These are phyloP conservation scores for Linnemannia zychae DNA, from an alignment of 192 early-diverging fungal genomes.

Conservation along the genomic window DNA sequence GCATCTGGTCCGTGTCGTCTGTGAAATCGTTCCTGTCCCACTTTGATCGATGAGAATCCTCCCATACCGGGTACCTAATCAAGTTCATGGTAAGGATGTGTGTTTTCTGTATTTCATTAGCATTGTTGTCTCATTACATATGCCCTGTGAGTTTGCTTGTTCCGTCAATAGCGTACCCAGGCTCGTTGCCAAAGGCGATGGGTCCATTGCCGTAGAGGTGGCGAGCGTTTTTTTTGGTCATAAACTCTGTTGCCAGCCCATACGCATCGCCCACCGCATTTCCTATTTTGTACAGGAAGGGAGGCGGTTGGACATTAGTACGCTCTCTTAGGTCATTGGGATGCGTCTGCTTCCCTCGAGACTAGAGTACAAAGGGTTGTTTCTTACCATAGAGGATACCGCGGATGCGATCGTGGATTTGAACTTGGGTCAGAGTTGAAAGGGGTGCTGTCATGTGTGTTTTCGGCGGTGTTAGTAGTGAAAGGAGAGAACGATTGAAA, in stretches of 20 bases:
- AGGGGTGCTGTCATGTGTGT: not conserved
- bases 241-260: conserved; percentile 75
- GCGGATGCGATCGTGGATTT: conserved; percentile 32
- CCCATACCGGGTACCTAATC: conserved; percentile 42
- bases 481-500: not conserved
- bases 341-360: too few species aligned
- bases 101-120: not conserved
- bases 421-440: conserved; percentile 19
- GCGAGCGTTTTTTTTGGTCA: conserved; percentile 58
- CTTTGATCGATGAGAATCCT: conserved; percentile 57
- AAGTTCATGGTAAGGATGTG: not conserved
- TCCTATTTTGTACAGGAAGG: conserved; percentile 41
- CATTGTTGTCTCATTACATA: conserved; percentile 18
- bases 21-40: conserved; percentile 64
- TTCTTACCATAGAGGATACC: conserved; percentile 30
- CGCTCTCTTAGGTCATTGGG: too few species aligned
- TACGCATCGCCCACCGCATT: conserved; percentile 73
- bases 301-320: not conserved
- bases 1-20: conserved; percentile 68
- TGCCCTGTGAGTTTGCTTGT: not conserved
- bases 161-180: conserved; percentile 30
- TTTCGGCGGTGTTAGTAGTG: not conserved
- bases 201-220: conserved; percentile 68
- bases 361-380: not conserved
- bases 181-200: conserved; percentile 69